Evolutionary conservation across 257 asterid genomes (phyloP), one percentile per base, ranked within the genome.

Genomic region (Dorcoceras hygrometricum): DNA sequence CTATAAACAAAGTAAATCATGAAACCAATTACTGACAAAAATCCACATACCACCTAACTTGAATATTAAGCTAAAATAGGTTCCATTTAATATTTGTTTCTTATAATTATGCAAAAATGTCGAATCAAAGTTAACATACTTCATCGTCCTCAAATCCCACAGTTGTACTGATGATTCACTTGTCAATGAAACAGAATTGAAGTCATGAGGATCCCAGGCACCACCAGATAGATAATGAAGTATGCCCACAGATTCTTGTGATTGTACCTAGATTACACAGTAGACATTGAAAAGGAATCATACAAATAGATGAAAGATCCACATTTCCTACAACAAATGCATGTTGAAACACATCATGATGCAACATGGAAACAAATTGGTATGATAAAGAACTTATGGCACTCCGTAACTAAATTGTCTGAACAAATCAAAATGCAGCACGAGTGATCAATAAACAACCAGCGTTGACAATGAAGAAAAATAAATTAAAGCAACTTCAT

Each of bases 181-280:
- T 63, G 98, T 87, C 73, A 87, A 75, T 46, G 91, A 84, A 71
- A 89, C 66, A 23, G 76, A 57, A 78, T 87, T 88, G 76, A 72
- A 80, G 67, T 92, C 98, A 43, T 89, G 97, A 31, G 98, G 95
- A 84, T 92, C 98, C 98, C 98, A 92, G 54, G 97, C 94, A 70
- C 98, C 97, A 23, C 98, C 89, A 68, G 93, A 87, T 84, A 92
- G 76, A 71, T 69, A 71, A 63, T 87, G 92, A 67, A 80, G 91
- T 84, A 84, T 73, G 66, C 97, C 96, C 46, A 90, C 91, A 51
- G 98, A 87, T 83, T 83, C 91, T 81, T 84, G 87, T 59, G 97
- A 78, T 75, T 83, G 98, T 75, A 92, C 97, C 98, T 92, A 82
- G 76, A 87, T 81, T 80, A 76, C 73, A 82, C 55, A 84, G 75